Percentiles rank a stretch among this genome's conserved stretches.
These are phyloP conservation scores for Penstemon barbatus DNA, from an alignment of 257 asterid genomes.

Conservation along the genomic window DNA sequence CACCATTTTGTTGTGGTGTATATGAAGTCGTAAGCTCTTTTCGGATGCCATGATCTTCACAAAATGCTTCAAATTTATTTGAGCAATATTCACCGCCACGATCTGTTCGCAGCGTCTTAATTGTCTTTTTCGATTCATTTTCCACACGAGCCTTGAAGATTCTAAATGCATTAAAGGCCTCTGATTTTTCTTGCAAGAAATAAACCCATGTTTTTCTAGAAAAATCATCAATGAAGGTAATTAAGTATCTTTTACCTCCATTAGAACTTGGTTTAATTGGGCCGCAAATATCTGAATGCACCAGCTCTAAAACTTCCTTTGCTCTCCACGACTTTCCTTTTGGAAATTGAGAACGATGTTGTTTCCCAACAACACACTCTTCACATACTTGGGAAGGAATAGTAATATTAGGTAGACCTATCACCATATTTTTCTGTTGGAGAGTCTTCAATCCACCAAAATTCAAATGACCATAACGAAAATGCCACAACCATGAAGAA, in stretches of 20 bases:
- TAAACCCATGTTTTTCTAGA: background rate
- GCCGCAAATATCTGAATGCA: slow-evolving; percentile 15
- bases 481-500: slow-evolving; percentile 4
- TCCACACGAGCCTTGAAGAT: background rate
- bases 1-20: slow-evolving; percentile 9
- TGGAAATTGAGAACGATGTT: too few species aligned
- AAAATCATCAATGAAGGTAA: background rate
- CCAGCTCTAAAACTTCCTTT: background rate
- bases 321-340: background rate
- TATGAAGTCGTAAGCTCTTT: background rate
- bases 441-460: slow-evolving; percentile 7
- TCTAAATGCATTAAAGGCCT: background rate
- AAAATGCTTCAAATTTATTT: background rate
- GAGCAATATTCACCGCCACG: background rate
- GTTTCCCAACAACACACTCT: too few species aligned
- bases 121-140: background rate
- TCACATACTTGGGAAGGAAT: too few species aligned
- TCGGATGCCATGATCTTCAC: background rate
- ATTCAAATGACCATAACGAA: background rate
- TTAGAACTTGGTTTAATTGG: background rate
- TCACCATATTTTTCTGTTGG: too few species aligned
- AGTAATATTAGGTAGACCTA: too few species aligned
- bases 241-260: slow-evolving; percentile 2
- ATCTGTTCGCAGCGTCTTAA: slow-evolving; percentile 1
- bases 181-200: background rate